Conservation (phyloP, 1,284 basidiomycete species). For the Cryptococcus jaspeensis region DNA sequence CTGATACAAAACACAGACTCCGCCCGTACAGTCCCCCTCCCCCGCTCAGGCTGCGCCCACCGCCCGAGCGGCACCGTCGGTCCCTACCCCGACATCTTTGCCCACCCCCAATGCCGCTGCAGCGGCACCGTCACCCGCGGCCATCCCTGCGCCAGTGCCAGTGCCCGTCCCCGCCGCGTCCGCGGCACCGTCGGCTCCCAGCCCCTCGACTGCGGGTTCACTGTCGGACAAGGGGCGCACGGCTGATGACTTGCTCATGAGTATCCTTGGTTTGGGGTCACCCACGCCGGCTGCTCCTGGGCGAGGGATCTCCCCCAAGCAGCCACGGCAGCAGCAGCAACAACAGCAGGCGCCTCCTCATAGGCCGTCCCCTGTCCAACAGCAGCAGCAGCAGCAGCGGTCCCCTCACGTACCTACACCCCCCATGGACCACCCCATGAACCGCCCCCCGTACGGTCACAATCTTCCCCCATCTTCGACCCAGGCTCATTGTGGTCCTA, state of each 20-base stretch:
- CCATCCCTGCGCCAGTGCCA: not conserved
- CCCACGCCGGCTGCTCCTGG: not conserved
- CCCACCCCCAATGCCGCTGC: not conserved
- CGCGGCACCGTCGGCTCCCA: too few species aligned
- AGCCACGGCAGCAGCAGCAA: constrained; percentile 1
- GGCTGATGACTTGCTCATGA: constrained; percentile 43
- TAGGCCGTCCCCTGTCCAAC: not conserved
- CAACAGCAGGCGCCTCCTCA: not conserved
- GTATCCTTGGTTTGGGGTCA: constrained; percentile 27
- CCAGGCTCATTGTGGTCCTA: too few species aligned
- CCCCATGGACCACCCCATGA: not conserved
- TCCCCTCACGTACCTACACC: not conserved
- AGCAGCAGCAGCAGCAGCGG: constrained; percentile 9
- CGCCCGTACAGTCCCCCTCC: constrained; percentile 11
- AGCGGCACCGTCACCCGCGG: not conserved
- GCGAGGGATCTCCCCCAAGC: not conserved
- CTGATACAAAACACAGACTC: constrained; percentile 1
- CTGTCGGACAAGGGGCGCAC: constrained; percentile 26
- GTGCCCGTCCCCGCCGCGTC: not conserved
- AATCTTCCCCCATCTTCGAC: not conserved
- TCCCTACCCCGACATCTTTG: constrained; percentile 8
- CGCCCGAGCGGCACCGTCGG: constrained; percentile 3
- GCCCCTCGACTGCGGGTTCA: too few species aligned
- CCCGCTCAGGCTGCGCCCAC: constrained; percentile 9
- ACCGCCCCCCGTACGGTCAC: not conserved